Evolutionary conservation across 805 yeast genomes (phyloP).

Genomic region (Torulaspora gathmanii): DNA sequence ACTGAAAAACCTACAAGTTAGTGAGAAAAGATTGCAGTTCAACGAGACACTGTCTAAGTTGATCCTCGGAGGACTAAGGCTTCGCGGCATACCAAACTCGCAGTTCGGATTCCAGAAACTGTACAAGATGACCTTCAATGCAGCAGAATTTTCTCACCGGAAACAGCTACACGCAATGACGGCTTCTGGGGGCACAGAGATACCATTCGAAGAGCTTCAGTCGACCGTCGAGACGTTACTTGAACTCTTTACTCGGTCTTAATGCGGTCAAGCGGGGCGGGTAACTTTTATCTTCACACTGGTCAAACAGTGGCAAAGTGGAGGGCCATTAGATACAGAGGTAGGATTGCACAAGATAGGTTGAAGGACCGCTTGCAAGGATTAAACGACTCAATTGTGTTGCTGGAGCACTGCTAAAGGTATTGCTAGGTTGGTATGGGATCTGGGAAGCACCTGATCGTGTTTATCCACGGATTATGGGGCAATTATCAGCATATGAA

Average conservation of each 20-base stretch:
- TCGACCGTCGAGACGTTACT: constrained; percentile 37
- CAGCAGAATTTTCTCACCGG: constrained; percentile 40
- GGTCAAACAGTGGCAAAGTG: not conserved
- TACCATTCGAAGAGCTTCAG: constrained; percentile 34
- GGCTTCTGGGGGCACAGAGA: constrained; percentile 13
- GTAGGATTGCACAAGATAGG: not conserved
- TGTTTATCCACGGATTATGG: constrained; percentile 76
- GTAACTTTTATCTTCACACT: not conserved
- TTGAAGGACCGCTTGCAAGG: not conserved
- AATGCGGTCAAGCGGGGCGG: constrained; percentile 1
- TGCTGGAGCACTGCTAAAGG: constrained; percentile 1
- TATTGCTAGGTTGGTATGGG: constrained; percentile 14
- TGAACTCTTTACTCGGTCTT: constrained; percentile 32
- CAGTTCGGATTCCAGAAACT: constrained; percentile 34
- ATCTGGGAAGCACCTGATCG: constrained; percentile 51
- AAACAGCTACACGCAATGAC: constrained; percentile 16
- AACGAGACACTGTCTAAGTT: constrained; percentile 34
- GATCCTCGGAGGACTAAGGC: constrained; percentile 37
- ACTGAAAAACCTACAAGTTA: constrained; percentile 20
- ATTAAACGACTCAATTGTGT: not conserved
- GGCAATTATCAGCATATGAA: constrained; percentile 60
- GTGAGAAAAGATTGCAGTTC: constrained; percentile 27
- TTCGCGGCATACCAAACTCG: constrained; percentile 34
- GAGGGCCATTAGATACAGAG: not conserved
- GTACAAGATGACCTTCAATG: constrained; percentile 36